Base-by-base conservation (phyloP, 768 basidiomycete genomes). In the Termitomyces sp. region DNA sequence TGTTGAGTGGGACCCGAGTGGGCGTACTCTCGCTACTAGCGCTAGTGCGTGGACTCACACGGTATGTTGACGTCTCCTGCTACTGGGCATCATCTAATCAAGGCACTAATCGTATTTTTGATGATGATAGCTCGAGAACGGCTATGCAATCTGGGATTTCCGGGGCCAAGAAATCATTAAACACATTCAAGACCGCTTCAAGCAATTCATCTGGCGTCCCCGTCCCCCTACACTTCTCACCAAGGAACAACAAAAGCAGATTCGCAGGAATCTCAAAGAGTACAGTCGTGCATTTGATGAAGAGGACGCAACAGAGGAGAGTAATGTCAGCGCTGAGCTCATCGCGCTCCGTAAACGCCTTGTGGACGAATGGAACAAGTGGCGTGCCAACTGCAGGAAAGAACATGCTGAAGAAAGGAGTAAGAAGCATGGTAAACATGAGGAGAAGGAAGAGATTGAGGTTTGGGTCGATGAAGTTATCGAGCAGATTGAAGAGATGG, bases 331-430 rank as follows among this genome's bases (percentile, higher is more conserved):
- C 65, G 94, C 95, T 5, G 97, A 98, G 76, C 84, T 97, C 31
- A 83, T 96, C 66, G 93, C 94, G 17, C 87, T 87, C 65, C 84
- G 97, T 62, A 92, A 92, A 73, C 84, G 97, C 51, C 82, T 98
- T 57, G 90, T 98, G 67, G 93, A 97, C 70, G 97, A 99, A 77
- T 99, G 97, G 97, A 97, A 99, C 75, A 93, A 96, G 47, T 98
- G 97, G 97, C 86, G 96, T 56, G 68, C 79, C 29, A 82, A 85
- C 64, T 87, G 88, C 66, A 86, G 58, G 20, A 59, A 57, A 52
- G 65, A 68, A 2, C 57, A 57, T 34, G 50, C 50, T 17, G 67
- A 68, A 14, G 59, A 57, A 43, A 60, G 50, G 43, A 49, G 55
- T 32, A 60, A 61, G n/a, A 61, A 60, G 31, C 60, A 57, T 54